Base-by-base conservation (phyloP, 1,284 basidiomycete genomes). In the Xerocomus minutiporus region DNA sequence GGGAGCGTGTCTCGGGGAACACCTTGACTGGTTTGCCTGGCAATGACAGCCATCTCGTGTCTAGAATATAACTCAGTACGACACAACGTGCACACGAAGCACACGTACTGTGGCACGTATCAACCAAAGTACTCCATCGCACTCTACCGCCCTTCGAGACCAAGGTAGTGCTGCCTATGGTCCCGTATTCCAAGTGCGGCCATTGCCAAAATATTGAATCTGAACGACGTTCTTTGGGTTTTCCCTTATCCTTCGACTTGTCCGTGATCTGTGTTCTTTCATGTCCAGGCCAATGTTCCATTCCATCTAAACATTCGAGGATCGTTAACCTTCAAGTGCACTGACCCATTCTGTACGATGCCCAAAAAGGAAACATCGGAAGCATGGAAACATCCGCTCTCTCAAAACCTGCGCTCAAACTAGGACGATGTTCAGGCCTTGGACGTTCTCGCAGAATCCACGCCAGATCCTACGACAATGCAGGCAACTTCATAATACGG, bases 251-350 rank as follows among this genome's bases (percentile, higher is more conserved):
- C 9, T 56, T 49, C 2, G 51, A 12, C 26, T 57, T 38, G 28
- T 54, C 54, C 4, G 46, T 15, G 12, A 20, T 32, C 23, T 47
- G 56, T 40, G 46, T 29, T 40, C 31, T 69, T 61, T 71, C 71
- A 74, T 78, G 73, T 59, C 73, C 68, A 36, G 83, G 84, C 84
- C 84, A 88, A 64, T 72, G 71, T 67, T 83, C 81, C 83, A 87
- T 86, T 80, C 80, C 81, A 84, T 84, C 75, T 73, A 75, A 64
- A 46, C 52, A 43, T 50, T 51, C 46, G 38, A 40, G 20, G n/a
- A 17, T 20, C 20, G 20, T 20, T 20, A 20, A 20, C 20, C 2
- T 20, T 20, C 20, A 20, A 20, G 20, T 20, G 20, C 20, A 20
- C 20, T 20, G 20, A 20, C 20, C 20, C 20, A 20, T 20, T 20